These are phyloP conservation scores for Arxiozyma bovina DNA, from an alignment of 1,139 yeast species.

Conservation along the genomic window DNA sequence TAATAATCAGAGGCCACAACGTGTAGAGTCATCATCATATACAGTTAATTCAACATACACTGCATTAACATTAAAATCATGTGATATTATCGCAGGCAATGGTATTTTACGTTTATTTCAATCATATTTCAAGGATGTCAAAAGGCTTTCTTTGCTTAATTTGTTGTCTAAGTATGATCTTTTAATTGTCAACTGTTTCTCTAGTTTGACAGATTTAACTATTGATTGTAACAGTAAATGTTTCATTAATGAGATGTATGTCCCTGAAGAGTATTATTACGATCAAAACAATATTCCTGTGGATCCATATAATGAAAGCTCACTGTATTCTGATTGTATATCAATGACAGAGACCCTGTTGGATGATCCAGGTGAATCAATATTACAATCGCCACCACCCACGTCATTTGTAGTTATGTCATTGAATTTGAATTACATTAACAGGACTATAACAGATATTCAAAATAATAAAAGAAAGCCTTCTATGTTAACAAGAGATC, in stretches of 20 bases:
- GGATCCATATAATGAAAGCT: constrained; percentile 4
- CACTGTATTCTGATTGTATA: constrained; percentile 11
- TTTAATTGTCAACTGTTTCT: constrained; percentile 42
- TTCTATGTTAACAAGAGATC: constrained; percentile 21
- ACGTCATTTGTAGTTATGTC: constrained; percentile 27
- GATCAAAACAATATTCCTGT: constrained; percentile 8
- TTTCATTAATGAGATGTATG: constrained; percentile 31
- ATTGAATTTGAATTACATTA: constrained; percentile 20
- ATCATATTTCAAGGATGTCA: constrained; percentile 36
- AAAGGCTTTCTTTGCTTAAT: constrained; percentile 33
- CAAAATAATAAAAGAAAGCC: constrained; percentile 16
- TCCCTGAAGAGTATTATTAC: constrained; percentile 22
- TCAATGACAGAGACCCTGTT: constrained; percentile 25
- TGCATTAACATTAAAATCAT: constrained; percentile 26
- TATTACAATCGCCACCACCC: constrained; percentile 27
- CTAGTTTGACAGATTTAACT: constrained; percentile 30
- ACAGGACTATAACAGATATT: constrained; percentile 13
- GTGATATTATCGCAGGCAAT: constrained; percentile 32
- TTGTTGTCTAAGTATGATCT: constrained; percentile 40
- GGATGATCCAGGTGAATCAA: constrained; percentile 14
- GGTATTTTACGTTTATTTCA: constrained; percentile 29
- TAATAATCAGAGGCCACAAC: background rate
- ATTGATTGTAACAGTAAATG: constrained; percentile 44
- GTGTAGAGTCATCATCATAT: constrained; percentile 13
- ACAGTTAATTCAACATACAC: constrained; percentile 31